A percentile compares a stretch with the other conserved stretches of the same genome.
These are phyloP conservation scores for Podila epicladia DNA, from an alignment of 192 early-diverging fungal genomes.

Conservation along the genomic window DNA sequence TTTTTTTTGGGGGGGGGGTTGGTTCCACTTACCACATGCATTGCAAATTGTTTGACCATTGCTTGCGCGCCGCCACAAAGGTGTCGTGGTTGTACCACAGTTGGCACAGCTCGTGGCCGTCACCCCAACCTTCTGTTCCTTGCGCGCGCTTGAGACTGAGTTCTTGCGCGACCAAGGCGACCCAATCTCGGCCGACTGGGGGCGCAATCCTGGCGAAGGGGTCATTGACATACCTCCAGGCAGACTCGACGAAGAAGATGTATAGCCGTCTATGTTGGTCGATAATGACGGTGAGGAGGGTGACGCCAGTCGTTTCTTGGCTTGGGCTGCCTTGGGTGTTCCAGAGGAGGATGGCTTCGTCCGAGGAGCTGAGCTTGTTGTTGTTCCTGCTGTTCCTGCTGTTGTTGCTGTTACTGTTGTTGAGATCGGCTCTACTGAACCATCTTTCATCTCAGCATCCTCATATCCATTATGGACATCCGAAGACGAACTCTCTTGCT, in stretches of 20 bases:
- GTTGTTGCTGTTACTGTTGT: background rate
- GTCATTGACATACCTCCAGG: conserved; percentile 8
- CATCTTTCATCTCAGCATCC: conserved; percentile 27
- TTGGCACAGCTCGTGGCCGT: conserved; percentile 79
- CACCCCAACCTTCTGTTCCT: conserved; percentile 49
- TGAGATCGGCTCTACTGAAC: conserved; percentile 2
- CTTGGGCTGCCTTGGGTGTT: background rate
- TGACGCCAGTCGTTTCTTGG: conserved; percentile 26
- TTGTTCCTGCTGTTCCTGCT: background rate
- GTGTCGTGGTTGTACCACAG: conserved; percentile 90
- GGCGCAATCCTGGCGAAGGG: conserved; percentile 16
- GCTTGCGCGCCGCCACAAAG: conserved; percentile 90
- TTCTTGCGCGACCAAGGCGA: conserved; percentile 28
- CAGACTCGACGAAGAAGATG: background rate
- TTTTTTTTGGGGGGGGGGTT: too few relatives aligned
- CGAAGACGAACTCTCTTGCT: background rate
- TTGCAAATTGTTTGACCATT: conserved; percentile 95
- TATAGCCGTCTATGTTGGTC: background rate
- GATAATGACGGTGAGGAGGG: conserved; percentile 6
- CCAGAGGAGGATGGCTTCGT: background rate
- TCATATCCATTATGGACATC: background rate
- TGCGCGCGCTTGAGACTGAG: conserved; percentile 25
- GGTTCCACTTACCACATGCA: conserved; percentile 86
- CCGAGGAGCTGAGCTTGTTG: conserved; percentile 2
- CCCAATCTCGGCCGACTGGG: conserved; percentile 9